phyloP scores from a whole-genome alignment of 495 filamentous ascomycete species.

The Aspergillus ellipticus region DNA sequence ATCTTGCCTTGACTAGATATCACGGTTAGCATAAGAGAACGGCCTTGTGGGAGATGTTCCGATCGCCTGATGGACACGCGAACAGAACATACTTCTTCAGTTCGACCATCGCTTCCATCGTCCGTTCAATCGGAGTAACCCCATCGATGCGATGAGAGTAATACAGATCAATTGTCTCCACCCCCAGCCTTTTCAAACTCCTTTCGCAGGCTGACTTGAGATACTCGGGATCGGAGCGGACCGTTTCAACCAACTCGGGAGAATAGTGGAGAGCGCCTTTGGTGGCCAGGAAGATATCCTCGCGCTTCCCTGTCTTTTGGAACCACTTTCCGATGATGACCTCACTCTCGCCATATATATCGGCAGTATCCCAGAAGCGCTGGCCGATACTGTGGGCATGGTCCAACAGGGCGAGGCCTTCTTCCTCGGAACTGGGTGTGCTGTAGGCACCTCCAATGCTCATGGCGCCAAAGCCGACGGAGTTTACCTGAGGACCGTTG shows the following conservation, averaged over 20 bases:
- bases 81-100: constrained; percentile 37
- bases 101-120: constrained; percentile 42
- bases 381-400: constrained; percentile 1
- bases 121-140: constrained; percentile 47
- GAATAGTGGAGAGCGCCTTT: constrained; percentile 42
- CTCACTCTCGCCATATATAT: constrained; percentile 39
- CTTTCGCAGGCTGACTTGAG: constrained; percentile 40
- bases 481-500: constrained; percentile 50
- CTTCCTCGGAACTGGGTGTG: constrained; percentile 28
- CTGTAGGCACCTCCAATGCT: constrained; percentile 45
- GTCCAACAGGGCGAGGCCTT: constrained; percentile 16
- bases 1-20: too few relatives aligned
- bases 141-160: constrained; percentile 35
- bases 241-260: constrained; percentile 15
- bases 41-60: too few relatives aligned
- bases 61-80: too few relatives aligned
- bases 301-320: constrained; percentile 44
- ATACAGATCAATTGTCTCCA: constrained; percentile 44
- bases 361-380: constrained; percentile 13
- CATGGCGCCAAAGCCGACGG: constrained; percentile 47
- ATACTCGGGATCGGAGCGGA: constrained; percentile 46
- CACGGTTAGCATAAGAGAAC: too few relatives aligned
- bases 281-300: constrained; percentile 53
- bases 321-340: constrained; percentile 57
- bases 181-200: constrained; percentile 39